These are phyloP conservation scores for Blastobotrys buckinghamii DNA, from an alignment of 1,139 yeast species.

Conservation along the genomic window DNA sequence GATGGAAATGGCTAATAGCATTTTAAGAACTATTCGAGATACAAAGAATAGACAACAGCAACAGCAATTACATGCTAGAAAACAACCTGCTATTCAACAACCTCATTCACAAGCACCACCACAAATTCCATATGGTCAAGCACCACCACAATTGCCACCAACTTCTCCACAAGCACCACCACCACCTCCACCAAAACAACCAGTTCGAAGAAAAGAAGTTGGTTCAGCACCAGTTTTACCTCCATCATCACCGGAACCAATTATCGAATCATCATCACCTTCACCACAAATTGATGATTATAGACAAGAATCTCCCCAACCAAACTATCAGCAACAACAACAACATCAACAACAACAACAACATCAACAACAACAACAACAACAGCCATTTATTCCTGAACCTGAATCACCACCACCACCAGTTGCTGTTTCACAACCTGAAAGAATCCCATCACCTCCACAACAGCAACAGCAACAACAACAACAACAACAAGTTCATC, in stretches of 20 bases:
- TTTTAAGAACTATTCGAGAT: constrained; percentile 74
- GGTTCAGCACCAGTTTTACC: constrained; percentile 23
- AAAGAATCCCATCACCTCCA: constrained; percentile 9
- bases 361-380: too few species aligned
- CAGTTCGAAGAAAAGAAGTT: constrained; percentile 31
- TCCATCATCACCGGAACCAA: constrained; percentile 25
- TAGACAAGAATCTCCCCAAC: neutral
- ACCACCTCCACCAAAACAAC: constrained; percentile 27
- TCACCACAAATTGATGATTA: constrained; percentile 14
- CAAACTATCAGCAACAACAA: neutral
- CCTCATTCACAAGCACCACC: constrained; percentile 9
- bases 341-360: neutral
- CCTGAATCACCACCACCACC: constrained; percentile 18
- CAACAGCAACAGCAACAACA: constrained; percentile 14
- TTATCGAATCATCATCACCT: constrained; percentile 14
- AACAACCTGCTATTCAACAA: constrained; percentile 3
- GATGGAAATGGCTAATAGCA: constrained; percentile 92
- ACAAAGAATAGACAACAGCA: constrained; percentile 49
- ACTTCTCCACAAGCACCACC: constrained; percentile 15
- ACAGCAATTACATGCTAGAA: constrained; percentile 12
- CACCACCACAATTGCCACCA: constrained; percentile 1
- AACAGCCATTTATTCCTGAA: neutral
- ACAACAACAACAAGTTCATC: neutral
- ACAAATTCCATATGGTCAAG: constrained; percentile 6
- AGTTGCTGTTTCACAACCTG: constrained; percentile 16